A percentile compares a stretch with the other conserved stretches of the same genome.
phyloP scores from a whole-genome alignment of 768 basidiomycete genomes.

The Leccinellum albellum region DNA sequence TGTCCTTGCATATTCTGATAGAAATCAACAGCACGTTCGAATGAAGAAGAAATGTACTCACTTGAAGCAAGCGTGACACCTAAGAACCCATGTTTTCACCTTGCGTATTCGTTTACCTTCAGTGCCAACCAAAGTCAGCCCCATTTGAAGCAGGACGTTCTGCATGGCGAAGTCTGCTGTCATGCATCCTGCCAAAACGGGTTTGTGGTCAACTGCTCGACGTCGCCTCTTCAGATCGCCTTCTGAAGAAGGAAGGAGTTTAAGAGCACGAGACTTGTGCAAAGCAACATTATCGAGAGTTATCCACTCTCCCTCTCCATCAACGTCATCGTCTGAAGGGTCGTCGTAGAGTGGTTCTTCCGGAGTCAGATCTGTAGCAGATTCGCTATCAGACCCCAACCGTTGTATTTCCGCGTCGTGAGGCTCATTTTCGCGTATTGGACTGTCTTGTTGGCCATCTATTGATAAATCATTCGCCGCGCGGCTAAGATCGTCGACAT shows the following conservation, averaged over 20 bases:
- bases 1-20: slow-evolving; percentile 89
- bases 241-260: slow-evolving; percentile 65
- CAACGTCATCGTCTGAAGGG: slow-evolving; percentile 70
- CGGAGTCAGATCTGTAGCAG: slow-evolving; percentile 8
- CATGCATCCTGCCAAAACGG: slow-evolving; percentile 81
- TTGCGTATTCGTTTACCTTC: slow-evolving; percentile 88
- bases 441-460: slow-evolving; percentile 8
- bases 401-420: slow-evolving; percentile 31
- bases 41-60: slow-evolving; percentile 40
- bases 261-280: slow-evolving; percentile 85
- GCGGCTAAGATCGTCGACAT: slow-evolving; percentile 12
- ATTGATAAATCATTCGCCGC: slow-evolving; percentile 10
- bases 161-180: slow-evolving; percentile 99
- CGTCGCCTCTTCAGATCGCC: slow-evolving; percentile 29
- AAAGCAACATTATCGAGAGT: slow-evolving; percentile 81
- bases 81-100: slow-evolving; percentile 91
- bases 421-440: slow-evolving; percentile 26
- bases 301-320: slow-evolving; percentile 95
- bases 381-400: background rate
- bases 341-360: slow-evolving; percentile 59
- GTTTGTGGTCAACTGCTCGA: slow-evolving; percentile 35
- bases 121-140: slow-evolving; percentile 80
- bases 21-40: background rate
- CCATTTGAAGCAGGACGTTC: slow-evolving; percentile 94
- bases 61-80: slow-evolving; percentile 99